These are phyloP conservation scores for Pseudozyma pruni DNA, from an alignment of 1,284 basidiomycete genomes.

Conservation along the genomic window DNA sequence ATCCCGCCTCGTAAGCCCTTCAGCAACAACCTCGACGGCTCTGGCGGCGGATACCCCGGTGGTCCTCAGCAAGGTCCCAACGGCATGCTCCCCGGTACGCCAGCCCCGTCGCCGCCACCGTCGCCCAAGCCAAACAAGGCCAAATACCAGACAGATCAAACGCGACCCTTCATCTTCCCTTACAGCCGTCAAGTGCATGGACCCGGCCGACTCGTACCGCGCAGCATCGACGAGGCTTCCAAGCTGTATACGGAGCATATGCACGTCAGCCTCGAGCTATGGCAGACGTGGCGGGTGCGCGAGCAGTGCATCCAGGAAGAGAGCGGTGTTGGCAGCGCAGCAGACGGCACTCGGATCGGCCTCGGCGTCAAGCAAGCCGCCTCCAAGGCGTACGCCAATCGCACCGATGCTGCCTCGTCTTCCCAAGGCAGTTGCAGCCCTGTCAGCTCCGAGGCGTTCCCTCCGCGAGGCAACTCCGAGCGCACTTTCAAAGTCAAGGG, in stretches of 20 bases:
- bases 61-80: constrained; percentile 71
- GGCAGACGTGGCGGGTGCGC: constrained; percentile 93
- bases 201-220: constrained; percentile 77
- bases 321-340: constrained; percentile 83
- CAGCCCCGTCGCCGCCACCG: constrained; percentile 87
- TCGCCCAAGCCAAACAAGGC: constrained; percentile 93
- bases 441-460: constrained; percentile 49
- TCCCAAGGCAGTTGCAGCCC: constrained; percentile 58
- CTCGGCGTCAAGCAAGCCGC: constrained; percentile 37
- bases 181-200: constrained; percentile 73
- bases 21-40: constrained; percentile 77
- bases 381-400: constrained; percentile 25
- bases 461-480: constrained; percentile 20
- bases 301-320: constrained; percentile 95
- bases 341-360: constrained; percentile 52
- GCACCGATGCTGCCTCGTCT: constrained; percentile 45
- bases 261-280: constrained; percentile 86
- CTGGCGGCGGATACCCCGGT: constrained; percentile 84
- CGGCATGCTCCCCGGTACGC: constrained; percentile 68
- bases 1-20: constrained; percentile 56
- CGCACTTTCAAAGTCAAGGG: constrained; percentile 53
- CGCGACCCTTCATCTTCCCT: constrained; percentile 91
- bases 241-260: constrained; percentile 88
- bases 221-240: constrained; percentile 94
- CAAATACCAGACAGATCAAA: constrained; percentile 98